Conservation (phyloP, 306 rosid genomes). For the Rosa lucieae region DNA sequence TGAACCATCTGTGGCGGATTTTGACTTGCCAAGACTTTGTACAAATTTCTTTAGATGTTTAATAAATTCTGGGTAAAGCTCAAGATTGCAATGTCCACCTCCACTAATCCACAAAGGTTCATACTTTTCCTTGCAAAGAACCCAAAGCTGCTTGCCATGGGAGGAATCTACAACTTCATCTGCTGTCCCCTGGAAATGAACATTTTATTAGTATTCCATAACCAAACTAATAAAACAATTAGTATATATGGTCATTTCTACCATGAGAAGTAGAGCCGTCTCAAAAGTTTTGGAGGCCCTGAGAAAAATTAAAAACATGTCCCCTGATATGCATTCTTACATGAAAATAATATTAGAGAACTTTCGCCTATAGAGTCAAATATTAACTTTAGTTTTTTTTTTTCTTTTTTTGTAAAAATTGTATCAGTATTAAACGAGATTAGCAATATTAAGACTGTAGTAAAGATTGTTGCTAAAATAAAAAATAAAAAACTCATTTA, state of each 20-base stretch:
- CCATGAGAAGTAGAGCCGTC: too few relatives aligned
- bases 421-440: too few relatives aligned
- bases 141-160: slow-evolving; percentile 95
- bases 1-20: slow-evolving; percentile 56
- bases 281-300: too few relatives aligned
- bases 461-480: too few relatives aligned
- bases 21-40: slow-evolving; percentile 74
- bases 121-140: slow-evolving; percentile 75
- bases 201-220: background rate
- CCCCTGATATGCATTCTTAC: too few relatives aligned
- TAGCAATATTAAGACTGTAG: too few relatives aligned
- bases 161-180: slow-evolving; percentile 93
- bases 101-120: slow-evolving; percentile 95
- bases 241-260: background rate
- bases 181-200: slow-evolving; percentile 71
- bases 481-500: too few relatives aligned
- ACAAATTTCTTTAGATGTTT: slow-evolving; percentile 95
- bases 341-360: too few relatives aligned
- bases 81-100: slow-evolving; percentile 92
- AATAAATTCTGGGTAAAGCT: slow-evolving; percentile 88
- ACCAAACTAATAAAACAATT: background rate
- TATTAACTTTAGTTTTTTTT: too few relatives aligned
- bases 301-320: too few relatives aligned
- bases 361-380: too few relatives aligned
- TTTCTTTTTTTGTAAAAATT: too few relatives aligned